These are phyloP conservation scores for Mesembryanthemum crystallinum DNA, from an alignment of 148 eudicot species.

Conservation along the genomic window DNA sequence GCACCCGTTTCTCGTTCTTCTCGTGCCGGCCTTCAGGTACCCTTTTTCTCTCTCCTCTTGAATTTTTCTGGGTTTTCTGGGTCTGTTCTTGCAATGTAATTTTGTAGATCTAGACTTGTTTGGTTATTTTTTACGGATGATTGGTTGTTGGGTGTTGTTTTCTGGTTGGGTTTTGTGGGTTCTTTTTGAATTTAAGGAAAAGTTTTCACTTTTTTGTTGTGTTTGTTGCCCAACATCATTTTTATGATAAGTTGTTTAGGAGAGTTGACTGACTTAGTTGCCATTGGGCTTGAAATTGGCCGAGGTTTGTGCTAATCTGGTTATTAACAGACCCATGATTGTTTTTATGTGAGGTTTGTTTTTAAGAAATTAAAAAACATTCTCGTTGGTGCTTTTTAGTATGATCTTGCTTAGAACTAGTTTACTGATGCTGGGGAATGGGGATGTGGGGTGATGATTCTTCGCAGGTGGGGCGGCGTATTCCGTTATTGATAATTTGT, in stretches of 20 bases:
- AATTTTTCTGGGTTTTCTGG: neutral
- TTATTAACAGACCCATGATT: neutral
- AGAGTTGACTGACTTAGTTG: neutral
- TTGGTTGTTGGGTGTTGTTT: slow-evolving; percentile 1
- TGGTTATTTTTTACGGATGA: neutral
- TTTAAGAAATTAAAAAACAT: too few species aligned
- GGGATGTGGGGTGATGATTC: too few species aligned
- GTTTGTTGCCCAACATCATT: neutral
- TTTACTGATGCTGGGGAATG: neutral
- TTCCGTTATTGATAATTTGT: neutral
- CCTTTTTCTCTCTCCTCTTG: neutral
- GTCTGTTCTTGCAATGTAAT: neutral
- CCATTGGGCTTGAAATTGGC: neutral
- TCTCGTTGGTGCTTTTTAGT: too few species aligned
- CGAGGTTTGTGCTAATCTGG: neutral
- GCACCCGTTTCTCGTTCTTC: slow-evolving; percentile 65
- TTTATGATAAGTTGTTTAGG: neutral
- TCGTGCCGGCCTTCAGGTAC: slow-evolving; percentile 86
- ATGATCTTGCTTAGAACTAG: slow-evolving; percentile 3
- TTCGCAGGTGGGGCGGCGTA: neutral
- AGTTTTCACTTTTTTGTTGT: neutral
- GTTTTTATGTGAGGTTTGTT: neutral
- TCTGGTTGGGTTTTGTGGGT: neutral
- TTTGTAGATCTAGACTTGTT: slow-evolving; percentile 32
- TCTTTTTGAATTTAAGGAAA: neutral